Evolutionary conservation across 306 rosid genomes (phyloP), one percentile per base, ranked within the genome.

Genomic region (Pyrus pyrifolia): DNA sequence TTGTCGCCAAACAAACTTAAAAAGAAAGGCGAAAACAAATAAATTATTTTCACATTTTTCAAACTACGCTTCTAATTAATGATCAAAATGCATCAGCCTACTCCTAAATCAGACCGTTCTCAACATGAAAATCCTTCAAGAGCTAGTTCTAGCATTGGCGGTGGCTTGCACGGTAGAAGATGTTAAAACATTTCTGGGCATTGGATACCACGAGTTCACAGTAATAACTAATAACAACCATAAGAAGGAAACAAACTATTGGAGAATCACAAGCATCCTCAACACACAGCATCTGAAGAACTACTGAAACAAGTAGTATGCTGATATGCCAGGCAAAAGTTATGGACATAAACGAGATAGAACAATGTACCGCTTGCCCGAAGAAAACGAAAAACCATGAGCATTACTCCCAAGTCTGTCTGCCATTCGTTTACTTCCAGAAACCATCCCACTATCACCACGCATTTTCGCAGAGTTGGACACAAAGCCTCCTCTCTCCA

Each of bases 401-500:
- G 84, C 80, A 70, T 70, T 58, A 73, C 75, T 64, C 58, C 84
- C 81, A 12, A 72, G 73, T 70, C 84, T 75, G 60, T 81, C 84
- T 35, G 58, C 70, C 31, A 52, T 40, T 53, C 89, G 85, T 76
- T 81, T 89, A 46, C 79, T 76, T 80, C 84, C 89, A 11, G 82
- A 31, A 67, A 63, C 75, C 6, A 72, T 65, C 77, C 83, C 71
- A 53, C 77, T 23, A 23, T 55, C 70, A 64, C 53, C 52, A 22
- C 63, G 81, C 73, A 69, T 27, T 27, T 67, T 71, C 8, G 53
- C 71, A 40, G 67, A 67, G 53, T 53, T 79, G 15, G 90, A 46
- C 33, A 9, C 75, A 51, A 74, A 27, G 60, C 80, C 87, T 46
- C 88, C 86, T 78, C 91, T 78, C 86, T 89, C 83, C 19, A 85